Percentiles rank a stretch among this genome's conserved stretches.
phyloP scores from a whole-genome alignment of 306 rosid genomes.

The Medicago truncatula region DNA sequence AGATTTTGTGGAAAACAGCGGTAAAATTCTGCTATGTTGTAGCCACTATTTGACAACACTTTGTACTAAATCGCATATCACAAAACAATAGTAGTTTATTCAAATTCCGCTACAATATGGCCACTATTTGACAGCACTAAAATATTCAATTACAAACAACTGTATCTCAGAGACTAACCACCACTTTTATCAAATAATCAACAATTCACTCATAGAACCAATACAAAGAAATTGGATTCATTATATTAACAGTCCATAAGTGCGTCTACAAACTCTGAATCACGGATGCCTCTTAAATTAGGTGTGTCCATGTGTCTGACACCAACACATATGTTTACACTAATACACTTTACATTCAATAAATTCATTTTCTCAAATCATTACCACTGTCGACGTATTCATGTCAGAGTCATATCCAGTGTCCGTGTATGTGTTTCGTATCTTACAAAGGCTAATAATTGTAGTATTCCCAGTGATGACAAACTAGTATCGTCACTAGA shows the following conservation, averaged over 20 bases:
- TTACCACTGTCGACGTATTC: no score
- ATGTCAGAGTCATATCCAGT: no score
- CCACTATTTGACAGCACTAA: not conserved
- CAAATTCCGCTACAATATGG: not conserved
- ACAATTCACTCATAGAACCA: slow-evolving; percentile 21
- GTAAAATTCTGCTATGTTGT: not conserved
- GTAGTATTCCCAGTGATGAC: slow-evolving; percentile 8
- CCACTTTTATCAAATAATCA: not conserved
- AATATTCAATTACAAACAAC: not conserved
- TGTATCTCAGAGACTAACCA: slow-evolving; percentile 11
- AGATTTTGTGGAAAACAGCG: not conserved
- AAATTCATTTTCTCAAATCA: no score
- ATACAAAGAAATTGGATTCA: slow-evolving; percentile 11
- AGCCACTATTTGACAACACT: not conserved
- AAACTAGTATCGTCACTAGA: not conserved
- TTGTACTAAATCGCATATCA: not conserved
- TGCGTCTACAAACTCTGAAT: not conserved
- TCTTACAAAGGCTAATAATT: slow-evolving; percentile 2
- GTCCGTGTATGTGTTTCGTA: no score
- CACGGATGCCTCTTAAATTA: no score
- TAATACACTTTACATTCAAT: no score
- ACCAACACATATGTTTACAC: no score
- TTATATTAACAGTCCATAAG: not conserved
- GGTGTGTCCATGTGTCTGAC: no score
- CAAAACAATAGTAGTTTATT: not conserved